Evolutionary conservation across 805 yeast genomes (phyloP).

Genomic region (Middelhovenomyces tepae): DNA sequence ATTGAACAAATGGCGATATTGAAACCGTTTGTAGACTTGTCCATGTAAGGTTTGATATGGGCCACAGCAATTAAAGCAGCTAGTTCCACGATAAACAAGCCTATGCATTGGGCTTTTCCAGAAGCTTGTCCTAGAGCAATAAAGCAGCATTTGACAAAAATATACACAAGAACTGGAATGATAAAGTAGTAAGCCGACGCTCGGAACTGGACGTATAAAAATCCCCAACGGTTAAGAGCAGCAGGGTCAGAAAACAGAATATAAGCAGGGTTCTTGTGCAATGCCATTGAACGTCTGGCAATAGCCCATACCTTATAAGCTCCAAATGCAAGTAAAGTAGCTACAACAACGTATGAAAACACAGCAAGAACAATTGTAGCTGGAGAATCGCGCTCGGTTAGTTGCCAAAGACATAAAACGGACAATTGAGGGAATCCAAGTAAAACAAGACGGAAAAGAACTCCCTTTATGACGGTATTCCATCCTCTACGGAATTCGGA

Average conservation of each 20-base stretch:
- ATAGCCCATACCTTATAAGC: slow-evolving; percentile 60
- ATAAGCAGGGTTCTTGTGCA: slow-evolving; percentile 88
- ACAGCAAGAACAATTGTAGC: slow-evolving; percentile 78
- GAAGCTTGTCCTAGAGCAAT: slow-evolving; percentile 76
- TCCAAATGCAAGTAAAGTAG: slow-evolving; percentile 61
- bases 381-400: slow-evolving; percentile 71
- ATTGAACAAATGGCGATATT: slow-evolving; percentile 79
- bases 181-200: slow-evolving; percentile 86
- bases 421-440: slow-evolving; percentile 84
- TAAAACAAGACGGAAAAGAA: slow-evolving; percentile 71
- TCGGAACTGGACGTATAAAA: slow-evolving; percentile 81
- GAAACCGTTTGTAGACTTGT: slow-evolving; percentile 87
- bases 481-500: slow-evolving; percentile 73
- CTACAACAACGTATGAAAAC: slow-evolving; percentile 49
- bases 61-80: slow-evolving; percentile 56
- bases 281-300: slow-evolving; percentile 61
- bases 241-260: slow-evolving; percentile 75
- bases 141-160: slow-evolving; percentile 65
- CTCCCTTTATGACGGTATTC: slow-evolving; percentile 80
- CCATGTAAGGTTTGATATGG: slow-evolving; percentile 82
- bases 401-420: slow-evolving; percentile 81
- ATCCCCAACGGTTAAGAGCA: slow-evolving; percentile 81
- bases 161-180: slow-evolving; percentile 51
- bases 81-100: slow-evolving; percentile 69
- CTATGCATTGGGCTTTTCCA: slow-evolving; percentile 76